Base-by-base conservation (phyloP, 2,329 filamentous ascomycete species). In the Fusarium fujikuroi region DNA sequence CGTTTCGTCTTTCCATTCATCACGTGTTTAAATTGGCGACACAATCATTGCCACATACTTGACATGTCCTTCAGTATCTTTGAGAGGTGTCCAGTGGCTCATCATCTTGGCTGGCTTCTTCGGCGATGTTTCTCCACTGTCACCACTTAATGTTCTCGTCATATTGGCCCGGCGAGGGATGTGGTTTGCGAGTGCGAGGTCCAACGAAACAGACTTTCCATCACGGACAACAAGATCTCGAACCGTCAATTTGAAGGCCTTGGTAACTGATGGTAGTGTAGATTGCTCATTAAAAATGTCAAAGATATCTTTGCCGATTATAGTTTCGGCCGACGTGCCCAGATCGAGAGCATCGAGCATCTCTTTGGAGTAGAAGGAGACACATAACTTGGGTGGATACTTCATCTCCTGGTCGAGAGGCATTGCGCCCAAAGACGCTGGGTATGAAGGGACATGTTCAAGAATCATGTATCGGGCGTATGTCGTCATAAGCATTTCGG, bases 291-390 rank as follows among this genome's bases (percentile, higher is more conserved):
- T 79, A 9, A 91, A 82, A n/a, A 90, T 84, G 44, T 85, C 83
- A 76, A 90, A 90, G 18, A 90, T 82, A 66, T 90, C 87, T 69
- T 83, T 84, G 52, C 85, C 83, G 53, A 83, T 76, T 21, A 86
- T 80, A 4, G 81, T 78, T 4, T 81, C 79, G 7, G 77, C 73
- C 5, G 78, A 77, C 39, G 80, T 76, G 21, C 79, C 79, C 5
- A 87, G 80, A 18, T 84, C 84, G 3, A 90, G 81, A 16, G 87
- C 79, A 16, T 87, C 84, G 1, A 86, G 80, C 53, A 87, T 83
- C 16, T 84, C 82, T 11, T 82, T 80, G 2, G 86, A 88, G 73
- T 84, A 85, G 76, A 84, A 87, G 12, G 83, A 78, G 37, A 89
- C 82, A 60, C 79, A 79, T n/a, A 87, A 78, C 36, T 79, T 78